Conservation (phyloP, 2,329 filamentous ascomycete genomes). For the Phialocephala sp. region DNA sequence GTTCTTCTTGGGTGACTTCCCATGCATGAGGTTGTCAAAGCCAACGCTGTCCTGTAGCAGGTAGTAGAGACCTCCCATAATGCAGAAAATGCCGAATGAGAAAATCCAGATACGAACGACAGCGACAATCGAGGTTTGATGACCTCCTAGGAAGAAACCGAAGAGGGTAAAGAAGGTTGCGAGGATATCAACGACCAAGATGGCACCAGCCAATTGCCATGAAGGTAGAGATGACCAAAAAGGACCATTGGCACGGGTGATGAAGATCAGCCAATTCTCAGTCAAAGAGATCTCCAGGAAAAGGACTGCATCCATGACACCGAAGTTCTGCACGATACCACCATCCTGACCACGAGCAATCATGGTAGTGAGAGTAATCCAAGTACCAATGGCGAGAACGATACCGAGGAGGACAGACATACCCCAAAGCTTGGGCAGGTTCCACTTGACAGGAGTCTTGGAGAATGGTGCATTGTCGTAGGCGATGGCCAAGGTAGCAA, state of each 20-base stretch:
- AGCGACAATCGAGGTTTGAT: slow-evolving; percentile 76
- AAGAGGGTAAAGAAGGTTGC: slow-evolving; percentile 87
- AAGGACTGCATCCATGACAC: slow-evolving; percentile 79
- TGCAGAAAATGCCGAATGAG: slow-evolving; percentile 87
- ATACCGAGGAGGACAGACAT: slow-evolving; percentile 86
- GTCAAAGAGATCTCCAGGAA: slow-evolving; percentile 91
- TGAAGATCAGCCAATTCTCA: slow-evolving; percentile 97
- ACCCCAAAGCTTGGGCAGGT: slow-evolving; percentile 91
- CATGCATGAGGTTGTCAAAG: slow-evolving; percentile 94
- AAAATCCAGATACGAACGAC: slow-evolving; percentile 91
- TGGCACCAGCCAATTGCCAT: slow-evolving; percentile 81
- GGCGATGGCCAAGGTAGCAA: slow-evolving; percentile 88
- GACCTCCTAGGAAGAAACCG: slow-evolving; percentile 75
- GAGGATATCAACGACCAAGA: slow-evolving; percentile 80
- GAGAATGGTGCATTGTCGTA: slow-evolving; percentile 93
- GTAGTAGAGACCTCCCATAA: slow-evolving; percentile 78
- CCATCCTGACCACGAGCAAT: slow-evolving; percentile 69
- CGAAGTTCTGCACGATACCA: slow-evolving; percentile 90
- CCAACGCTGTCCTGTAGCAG: slow-evolving; percentile 79
- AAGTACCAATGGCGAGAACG: slow-evolving; percentile 81
- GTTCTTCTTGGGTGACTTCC: slow-evolving; percentile 81
- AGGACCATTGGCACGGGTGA: slow-evolving; percentile 89
- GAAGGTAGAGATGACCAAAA: slow-evolving; percentile 92
- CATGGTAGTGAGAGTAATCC: slow-evolving; percentile 90
- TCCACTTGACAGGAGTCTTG: slow-evolving; percentile 90